A percentile compares a stretch with the other conserved stretches of the same genome.
These are phyloP conservation scores for Diplodia corticola DNA, from an alignment of 2,329 filamentous ascomycete genomes.

Conservation along the genomic window DNA sequence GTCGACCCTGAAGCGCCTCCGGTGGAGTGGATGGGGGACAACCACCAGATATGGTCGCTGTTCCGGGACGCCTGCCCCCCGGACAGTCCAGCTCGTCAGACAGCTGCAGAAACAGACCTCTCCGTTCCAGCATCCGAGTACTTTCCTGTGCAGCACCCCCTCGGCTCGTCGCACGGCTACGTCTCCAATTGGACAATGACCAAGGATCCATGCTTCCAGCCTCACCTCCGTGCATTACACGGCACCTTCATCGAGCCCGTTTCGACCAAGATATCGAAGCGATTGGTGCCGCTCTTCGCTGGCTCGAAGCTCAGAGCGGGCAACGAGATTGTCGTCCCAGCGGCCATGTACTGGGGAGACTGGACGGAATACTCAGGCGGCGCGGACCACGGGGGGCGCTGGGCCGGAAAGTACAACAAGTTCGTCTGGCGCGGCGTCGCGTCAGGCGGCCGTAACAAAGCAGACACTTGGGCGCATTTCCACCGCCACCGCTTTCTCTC, in stretches of 20 bases:
- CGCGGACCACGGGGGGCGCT: conserved; percentile 45
- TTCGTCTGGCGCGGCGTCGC: conserved; percentile 51
- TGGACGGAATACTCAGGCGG: conserved; percentile 47
- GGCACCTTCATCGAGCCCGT: conserved; percentile 51
- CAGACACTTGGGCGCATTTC: conserved; percentile 67
- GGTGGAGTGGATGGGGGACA: background rate
- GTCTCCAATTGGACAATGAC: conserved; percentile 50
- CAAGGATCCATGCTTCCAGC: conserved; percentile 49
- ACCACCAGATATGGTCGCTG: background rate
- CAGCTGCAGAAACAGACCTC: background rate
- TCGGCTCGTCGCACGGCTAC: conserved; percentile 45
- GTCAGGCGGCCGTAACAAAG: conserved; percentile 47
- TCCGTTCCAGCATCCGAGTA: background rate
- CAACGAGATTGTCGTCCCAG: conserved; percentile 54
- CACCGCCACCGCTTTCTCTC: conserved; percentile 74
- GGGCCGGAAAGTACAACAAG: conserved; percentile 42
- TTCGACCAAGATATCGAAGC: conserved; percentile 45
- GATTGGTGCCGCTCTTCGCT: conserved; percentile 52
- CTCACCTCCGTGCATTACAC: conserved; percentile 48
- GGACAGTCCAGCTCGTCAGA: background rate
- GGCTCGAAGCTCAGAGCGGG: conserved; percentile 53
- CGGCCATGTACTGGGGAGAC: conserved; percentile 52
- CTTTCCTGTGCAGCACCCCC: background rate
- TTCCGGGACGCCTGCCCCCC: background rate
- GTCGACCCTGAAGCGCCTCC: background rate